A percentile compares a stretch with the other conserved stretches of the same genome.
These are phyloP conservation scores for Senecio squalidus DNA, from an alignment of 140 eudicot species.

Conservation along the genomic window DNA sequence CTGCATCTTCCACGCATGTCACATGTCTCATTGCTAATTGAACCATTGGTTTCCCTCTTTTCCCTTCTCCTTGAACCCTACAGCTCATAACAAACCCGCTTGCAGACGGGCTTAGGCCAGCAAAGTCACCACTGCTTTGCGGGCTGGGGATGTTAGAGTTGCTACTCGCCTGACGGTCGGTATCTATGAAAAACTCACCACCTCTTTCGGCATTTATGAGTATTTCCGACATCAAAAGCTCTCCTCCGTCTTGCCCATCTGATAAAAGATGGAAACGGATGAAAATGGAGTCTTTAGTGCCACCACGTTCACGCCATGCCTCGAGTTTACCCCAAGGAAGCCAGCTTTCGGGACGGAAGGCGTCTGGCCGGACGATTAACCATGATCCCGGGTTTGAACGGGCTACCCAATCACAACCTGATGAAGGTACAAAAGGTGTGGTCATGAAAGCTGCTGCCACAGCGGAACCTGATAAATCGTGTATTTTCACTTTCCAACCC, in stretches of 20 bases:
- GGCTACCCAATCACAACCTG: slow-evolving; percentile 93
- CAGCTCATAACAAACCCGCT: slow-evolving; percentile 93
- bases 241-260: slow-evolving; percentile 81
- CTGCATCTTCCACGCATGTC: slow-evolving; percentile 86
- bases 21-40: slow-evolving; percentile 88
- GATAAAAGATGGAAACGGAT: slow-evolving; percentile 72
- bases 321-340: slow-evolving; percentile 95
- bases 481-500: slow-evolving; percentile 89
- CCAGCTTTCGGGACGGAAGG: slow-evolving; percentile 74
- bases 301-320: slow-evolving; percentile 93
- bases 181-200: slow-evolving; percentile 78
- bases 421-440: slow-evolving; percentile 85
- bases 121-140: slow-evolving; percentile 87
- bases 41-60: slow-evolving; percentile 74
- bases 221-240: slow-evolving; percentile 71
- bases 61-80: slow-evolving; percentile 83
- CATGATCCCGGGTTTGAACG: slow-evolving; percentile 92
- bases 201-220: slow-evolving; percentile 69
- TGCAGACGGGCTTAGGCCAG: slow-evolving; percentile 53
- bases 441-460: slow-evolving; percentile 96
- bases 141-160: slow-evolving; percentile 76
- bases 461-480: slow-evolving; percentile 89
- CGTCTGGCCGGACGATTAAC: slow-evolving; percentile 76
- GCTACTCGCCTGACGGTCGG: slow-evolving; percentile 58
- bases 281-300: slow-evolving; percentile 62